A percentile compares a stretch with the other conserved stretches of the same genome.
These are phyloP conservation scores for Zygotorulaspora mrakii DNA, from an alignment of 1,139 yeast species.

Conservation along the genomic window DNA sequence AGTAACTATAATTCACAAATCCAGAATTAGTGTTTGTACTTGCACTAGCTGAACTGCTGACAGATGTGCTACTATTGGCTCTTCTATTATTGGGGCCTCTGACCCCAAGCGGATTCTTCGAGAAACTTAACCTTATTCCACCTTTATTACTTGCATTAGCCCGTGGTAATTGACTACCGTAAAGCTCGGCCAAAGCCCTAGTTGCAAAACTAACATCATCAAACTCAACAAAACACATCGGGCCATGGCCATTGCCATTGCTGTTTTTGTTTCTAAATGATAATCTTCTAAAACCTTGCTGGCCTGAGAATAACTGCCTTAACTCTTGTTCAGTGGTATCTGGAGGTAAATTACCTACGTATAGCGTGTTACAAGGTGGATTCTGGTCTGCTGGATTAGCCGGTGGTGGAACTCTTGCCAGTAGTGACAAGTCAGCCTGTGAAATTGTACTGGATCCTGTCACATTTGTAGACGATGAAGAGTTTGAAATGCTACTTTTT, in stretches of 20 bases:
- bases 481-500: conserved; percentile 22
- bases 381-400: conserved; percentile 99
- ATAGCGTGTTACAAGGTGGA: conserved; percentile 95
- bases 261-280: conserved; percentile 76
- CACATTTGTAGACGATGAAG: conserved; percentile 19
- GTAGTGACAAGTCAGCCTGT: conserved; percentile 63
- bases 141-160: conserved; percentile 72
- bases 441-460: conserved; percentile 35
- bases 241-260: conserved; percentile 63
- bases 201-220: conserved; percentile 95
- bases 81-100: conserved; percentile 51
- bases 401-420: conserved; percentile 87
- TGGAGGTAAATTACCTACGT: conserved; percentile 95
- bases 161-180: conserved; percentile 79
- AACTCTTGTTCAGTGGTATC: conserved; percentile 94
- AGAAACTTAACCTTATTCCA: conserved; percentile 87
- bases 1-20: conserved; percentile 16
- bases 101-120: conserved; percentile 95
- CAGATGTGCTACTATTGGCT: conserved; percentile 21
- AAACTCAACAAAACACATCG: conserved; percentile 98
- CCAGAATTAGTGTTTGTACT: conserved; percentile 17
- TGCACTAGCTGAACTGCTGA: conserved; percentile 15
- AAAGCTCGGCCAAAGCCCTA: conserved; percentile 84
- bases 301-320: conserved; percentile 80
- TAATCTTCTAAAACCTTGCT: conserved; percentile 86